Evolutionary conservation across 2,329 filamentous ascomycete genomes (phyloP), one percentile per base, ranked within the genome.

Genomic region (Aspergillus felis): DNA sequence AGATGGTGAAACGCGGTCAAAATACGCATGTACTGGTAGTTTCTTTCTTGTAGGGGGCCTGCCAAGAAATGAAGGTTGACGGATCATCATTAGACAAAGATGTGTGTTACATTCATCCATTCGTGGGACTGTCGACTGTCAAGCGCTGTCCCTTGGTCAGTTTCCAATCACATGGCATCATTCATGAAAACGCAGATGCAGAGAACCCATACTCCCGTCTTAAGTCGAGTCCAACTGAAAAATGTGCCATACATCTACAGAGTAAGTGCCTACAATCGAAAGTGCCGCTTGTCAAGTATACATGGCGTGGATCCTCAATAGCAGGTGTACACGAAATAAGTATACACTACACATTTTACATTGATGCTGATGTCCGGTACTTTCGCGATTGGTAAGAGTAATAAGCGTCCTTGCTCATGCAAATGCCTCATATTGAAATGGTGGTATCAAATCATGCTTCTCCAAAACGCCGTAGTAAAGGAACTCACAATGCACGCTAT

Each of bases 401-500:
- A 47, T 24, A 12, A 22, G 44, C 2, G 24, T 24, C 6, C 10
- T 24, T 24, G 22, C 27, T 47, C 24, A 25, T 27, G 44, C 44
- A 6, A 25, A 24, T 25, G 12, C 44, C 20, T 47, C 44, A 25
- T 55, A 51, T 12, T 35, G 35, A 41, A 50, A 12, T 29, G 38
- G 29, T 61, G 60, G 60, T 61, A 61, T 61, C 55, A 60, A 41
- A 59, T 41, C 60, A 56, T 41, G 60, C 49, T 61, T 66, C 57
- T 51, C 49, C 59, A 57, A 60, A 67, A 70, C 65, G 62, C 64
- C 66, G 41, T 50, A 47, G 44, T 55, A 27, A 42, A 24, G 6
- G 25, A 47, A 47, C 8, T 25, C 44, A 10, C 8, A 24, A 47
- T 14, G 44, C 44, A 47, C 44, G 44, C 44, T 25, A 51, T 27